Evolutionary conservation across 106 monocot genomes (phyloP), one percentile per base, ranked within the genome.

Genomic region (Acorus calamus): DNA sequence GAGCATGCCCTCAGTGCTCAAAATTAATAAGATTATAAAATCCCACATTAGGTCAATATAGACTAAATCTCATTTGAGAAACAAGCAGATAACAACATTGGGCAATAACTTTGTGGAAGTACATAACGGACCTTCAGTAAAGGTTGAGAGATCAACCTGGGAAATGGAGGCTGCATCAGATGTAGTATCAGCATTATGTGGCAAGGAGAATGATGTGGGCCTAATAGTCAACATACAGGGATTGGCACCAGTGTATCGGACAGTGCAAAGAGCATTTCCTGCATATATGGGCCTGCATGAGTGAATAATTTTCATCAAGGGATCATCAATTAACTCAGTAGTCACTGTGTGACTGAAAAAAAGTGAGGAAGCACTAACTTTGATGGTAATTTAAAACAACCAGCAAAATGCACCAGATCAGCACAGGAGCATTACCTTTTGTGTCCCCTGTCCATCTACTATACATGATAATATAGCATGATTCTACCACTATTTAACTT

Each of bases 241-340:
- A 71, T 84, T 73, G 9, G 56, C 2, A 11, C 94, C 89, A 56
- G 75, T 83, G 64, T 90, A 94, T 52, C 71, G 78, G 14, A 90
- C 84, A 61, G 84, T 84, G 66, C 77, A 90, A 62, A 94, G 78
- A 73, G 94, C 94, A 90, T 94, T 94, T 73, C 94, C 94, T 57
- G 94, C 94, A 80, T 94, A 94, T 61, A 94, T 94, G 55, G 94
- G 94, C 87, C 89, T 94, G 59, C 9, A 51, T 7, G 9, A 51
- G 9, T 9, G 9, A 9, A 51, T 7, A 51, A 9, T 51, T 51
- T 7, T 5, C 5, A 51, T 9, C 51, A 7, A 51, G 7, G 9
- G 51, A 51, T 7, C 5, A 9, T 5, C 7, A 51, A 51, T 7
- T 7, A 7, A 51, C 9, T 51, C 5, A 51, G 51, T 7, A 51